Evolutionary conservation across 2,329 filamentous ascomycete genomes (phyloP).

Genomic region (Trichoderma sp.): DNA sequence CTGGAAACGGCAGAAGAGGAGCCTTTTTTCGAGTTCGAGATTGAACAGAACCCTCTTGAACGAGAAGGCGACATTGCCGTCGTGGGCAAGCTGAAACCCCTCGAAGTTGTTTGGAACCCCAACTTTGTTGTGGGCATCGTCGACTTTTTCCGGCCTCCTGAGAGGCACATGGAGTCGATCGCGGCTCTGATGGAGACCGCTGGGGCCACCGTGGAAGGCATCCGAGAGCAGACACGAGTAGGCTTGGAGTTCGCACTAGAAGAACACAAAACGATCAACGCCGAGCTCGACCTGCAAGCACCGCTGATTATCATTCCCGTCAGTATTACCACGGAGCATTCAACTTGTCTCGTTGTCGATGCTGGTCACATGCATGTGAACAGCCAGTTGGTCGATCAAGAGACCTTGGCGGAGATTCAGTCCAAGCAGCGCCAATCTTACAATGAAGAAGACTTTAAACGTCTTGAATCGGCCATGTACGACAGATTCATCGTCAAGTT

Average conservation of each 20-base stretch:
- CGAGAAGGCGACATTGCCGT: conserved; percentile 88
- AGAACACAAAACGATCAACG: conserved; percentile 97
- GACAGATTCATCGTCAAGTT: conserved; percentile 94
- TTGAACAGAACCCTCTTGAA: conserved; percentile 95
- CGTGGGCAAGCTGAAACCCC: conserved; percentile 86
- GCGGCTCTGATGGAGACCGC: conserved; percentile 93
- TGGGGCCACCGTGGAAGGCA: conserved; percentile 90
- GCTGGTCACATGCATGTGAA: conserved; percentile 94
- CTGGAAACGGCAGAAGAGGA: conserved; percentile 58
- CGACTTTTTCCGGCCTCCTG: conserved; percentile 94
- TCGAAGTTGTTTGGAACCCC: conserved; percentile 98
- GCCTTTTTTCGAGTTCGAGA: conserved; percentile 86
- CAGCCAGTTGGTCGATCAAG: conserved; percentile 89
- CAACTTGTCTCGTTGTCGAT: conserved; percentile 90
- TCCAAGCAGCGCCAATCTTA: conserved; percentile 86
- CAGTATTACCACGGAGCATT: conserved; percentile 77
- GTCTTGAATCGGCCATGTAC: conserved; percentile 92
- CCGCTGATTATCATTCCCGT: conserved; percentile 96
- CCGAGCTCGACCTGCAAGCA: conserved; percentile 91
- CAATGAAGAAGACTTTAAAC: conserved; percentile 83
- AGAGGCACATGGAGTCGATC: conserved; percentile 98
- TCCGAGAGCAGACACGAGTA: conserved; percentile 92
- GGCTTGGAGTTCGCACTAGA: conserved; percentile 95
- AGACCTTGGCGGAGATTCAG: conserved; percentile 87
- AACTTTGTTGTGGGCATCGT: conserved; percentile 87